Conservation (phyloP, 345 rosid genomes). For the Murraya paniculata region DNA sequence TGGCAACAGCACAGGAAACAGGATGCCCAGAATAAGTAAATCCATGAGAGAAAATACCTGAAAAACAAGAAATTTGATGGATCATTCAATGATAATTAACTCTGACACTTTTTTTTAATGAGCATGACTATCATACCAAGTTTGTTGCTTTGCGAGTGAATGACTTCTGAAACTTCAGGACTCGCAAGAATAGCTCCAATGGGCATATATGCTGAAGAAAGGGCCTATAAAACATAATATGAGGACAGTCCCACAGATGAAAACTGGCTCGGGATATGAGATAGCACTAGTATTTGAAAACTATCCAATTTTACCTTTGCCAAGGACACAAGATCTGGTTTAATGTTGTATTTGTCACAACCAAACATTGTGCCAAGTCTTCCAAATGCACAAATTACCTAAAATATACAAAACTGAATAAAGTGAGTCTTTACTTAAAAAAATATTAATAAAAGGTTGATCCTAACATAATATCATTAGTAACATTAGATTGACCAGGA, state of each 20-base stretch:
- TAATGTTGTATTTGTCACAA: slow-evolving; percentile 83
- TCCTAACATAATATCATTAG: not conserved
- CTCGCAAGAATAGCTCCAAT: slow-evolving; percentile 89
- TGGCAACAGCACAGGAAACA: slow-evolving; percentile 86
- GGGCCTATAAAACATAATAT: slow-evolving; percentile 50
- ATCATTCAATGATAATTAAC: not conserved
- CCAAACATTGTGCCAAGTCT: slow-evolving; percentile 97
- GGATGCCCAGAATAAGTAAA: slow-evolving; percentile 98
- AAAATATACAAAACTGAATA: slow-evolving; percentile 17
- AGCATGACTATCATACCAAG: slow-evolving; percentile 54
- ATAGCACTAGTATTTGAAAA: not conserved
- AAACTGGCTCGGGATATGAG: not conserved
- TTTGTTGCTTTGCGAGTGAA: slow-evolving; percentile 88
- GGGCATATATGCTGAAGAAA: slow-evolving; percentile 92
- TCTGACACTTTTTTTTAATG: not conserved
- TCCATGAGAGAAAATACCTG: slow-evolving; percentile 90
- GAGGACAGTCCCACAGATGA: slow-evolving; percentile 7
- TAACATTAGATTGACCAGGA: not conserved
- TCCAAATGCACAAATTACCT: slow-evolving; percentile 99
- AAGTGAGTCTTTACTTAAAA: not conserved
- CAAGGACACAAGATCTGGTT: slow-evolving; percentile 81
- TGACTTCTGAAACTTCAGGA: slow-evolving; percentile 81
- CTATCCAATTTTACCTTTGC: slow-evolving; percentile 67
- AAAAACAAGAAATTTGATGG: slow-evolving; percentile 10
- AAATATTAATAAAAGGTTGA: slow-evolving; percentile 2